Conservation (phyloP, 352 stramenopile genomes). For the Phytophthora melonis region DNA sequence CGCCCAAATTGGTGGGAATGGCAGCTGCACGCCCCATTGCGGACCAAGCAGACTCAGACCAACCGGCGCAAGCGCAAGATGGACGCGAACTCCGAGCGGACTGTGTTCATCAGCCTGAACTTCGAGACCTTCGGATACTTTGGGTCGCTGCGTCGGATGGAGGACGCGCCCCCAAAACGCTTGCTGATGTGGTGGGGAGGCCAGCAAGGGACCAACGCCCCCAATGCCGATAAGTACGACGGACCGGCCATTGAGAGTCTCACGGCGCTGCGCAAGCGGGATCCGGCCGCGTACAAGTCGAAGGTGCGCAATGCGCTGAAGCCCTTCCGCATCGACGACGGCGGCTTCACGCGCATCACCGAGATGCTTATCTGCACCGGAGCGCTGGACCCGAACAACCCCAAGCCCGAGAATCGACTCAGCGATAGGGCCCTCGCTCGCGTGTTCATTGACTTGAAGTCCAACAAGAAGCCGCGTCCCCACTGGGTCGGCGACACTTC, state of each 20-base stretch:
- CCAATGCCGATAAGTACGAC: not conserved
- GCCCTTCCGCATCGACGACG: too few relatives aligned
- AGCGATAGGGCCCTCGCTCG: too few relatives aligned
- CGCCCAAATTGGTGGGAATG: too few relatives aligned
- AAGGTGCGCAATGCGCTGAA: too few relatives aligned
- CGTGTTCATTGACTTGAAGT: too few relatives aligned
- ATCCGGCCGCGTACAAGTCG: too few relatives aligned
- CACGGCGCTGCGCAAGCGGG: not conserved
- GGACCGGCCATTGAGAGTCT: not conserved
- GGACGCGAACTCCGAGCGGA: not conserved
- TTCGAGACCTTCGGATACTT: not conserved
- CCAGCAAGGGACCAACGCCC: not conserved
- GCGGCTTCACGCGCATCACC: too few relatives aligned
- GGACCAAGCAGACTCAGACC: not conserved
- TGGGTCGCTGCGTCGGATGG: not conserved
- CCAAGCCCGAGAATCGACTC: too few relatives aligned
- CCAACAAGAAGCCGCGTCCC: too few relatives aligned
- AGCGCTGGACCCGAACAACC: not conserved
- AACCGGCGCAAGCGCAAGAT: not conserved
- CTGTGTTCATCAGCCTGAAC: not conserved
- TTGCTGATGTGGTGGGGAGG: not conserved
- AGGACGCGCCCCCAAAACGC: not conserved
- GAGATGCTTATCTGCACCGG: not conserved
- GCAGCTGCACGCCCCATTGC: not conserved
- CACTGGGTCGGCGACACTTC: too few relatives aligned